phyloP scores from a whole-genome alignment of 192 early-diverging fungal genomes.

The Coemansia aciculifera region DNA sequence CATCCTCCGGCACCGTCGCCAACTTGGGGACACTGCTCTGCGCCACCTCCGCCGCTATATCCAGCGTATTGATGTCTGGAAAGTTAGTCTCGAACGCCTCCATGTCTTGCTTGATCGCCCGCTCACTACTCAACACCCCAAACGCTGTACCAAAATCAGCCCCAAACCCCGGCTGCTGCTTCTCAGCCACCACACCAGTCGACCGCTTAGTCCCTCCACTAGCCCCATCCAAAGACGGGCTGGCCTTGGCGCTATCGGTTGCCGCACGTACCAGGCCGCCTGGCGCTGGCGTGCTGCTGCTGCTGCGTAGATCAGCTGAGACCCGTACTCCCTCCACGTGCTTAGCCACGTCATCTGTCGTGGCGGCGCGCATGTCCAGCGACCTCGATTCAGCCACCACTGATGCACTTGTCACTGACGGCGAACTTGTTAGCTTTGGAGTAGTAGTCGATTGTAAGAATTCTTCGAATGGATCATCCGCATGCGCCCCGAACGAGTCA shows the following conservation, averaged over 20 bases:
- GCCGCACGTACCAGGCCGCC: slow-evolving; percentile 4
- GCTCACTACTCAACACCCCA: slow-evolving; percentile 22
- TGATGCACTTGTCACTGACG: not conserved
- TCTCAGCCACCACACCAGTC: not conserved
- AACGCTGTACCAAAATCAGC: slow-evolving; percentile 52
- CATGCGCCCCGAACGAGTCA: slow-evolving; percentile 49
- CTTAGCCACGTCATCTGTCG: not conserved
- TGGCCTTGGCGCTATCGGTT: slow-evolving; percentile 18
- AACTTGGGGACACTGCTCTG: slow-evolving; percentile 3
- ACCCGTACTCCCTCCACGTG: slow-evolving; percentile 11
- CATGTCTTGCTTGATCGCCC: slow-evolving; percentile 43
- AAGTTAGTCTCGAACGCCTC: slow-evolving; percentile 49
- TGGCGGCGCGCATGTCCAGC: not conserved
- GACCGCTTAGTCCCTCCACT: not conserved
- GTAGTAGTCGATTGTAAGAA: slow-evolving; percentile 32
- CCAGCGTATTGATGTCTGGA: slow-evolving; percentile 44
- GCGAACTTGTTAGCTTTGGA: not conserved
- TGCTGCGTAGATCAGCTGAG: slow-evolving; percentile 40
- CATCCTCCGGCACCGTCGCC: slow-evolving; percentile 6
- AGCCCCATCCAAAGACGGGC: slow-evolving; percentile 22
- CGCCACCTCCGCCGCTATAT: slow-evolving; percentile 13
- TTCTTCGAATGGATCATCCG: slow-evolving; percentile 49
- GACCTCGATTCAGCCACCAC: not conserved
- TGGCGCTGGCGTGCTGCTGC: slow-evolving; percentile 49
- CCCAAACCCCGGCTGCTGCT: slow-evolving; percentile 21